Conservation (phyloP, 2,329 filamentous ascomycete species). For the Colletotrichum chlorophyti region DNA sequence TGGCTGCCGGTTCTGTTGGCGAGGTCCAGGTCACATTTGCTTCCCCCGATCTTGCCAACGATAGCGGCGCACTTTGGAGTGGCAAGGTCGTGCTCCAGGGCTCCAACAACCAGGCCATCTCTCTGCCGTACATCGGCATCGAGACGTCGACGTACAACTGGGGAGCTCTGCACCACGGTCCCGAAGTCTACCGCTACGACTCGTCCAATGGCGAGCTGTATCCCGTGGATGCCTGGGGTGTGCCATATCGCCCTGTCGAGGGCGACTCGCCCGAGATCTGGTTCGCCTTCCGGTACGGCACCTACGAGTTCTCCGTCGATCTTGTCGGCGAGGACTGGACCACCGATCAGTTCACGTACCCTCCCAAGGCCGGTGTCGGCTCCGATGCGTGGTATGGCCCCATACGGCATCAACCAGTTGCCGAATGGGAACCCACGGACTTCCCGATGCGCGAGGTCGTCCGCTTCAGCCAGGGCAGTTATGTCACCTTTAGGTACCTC, state of each 20-base stretch:
- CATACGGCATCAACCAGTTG: slow-evolving; percentile 8
- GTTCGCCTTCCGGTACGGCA: slow-evolving; percentile 31
- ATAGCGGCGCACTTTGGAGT: slow-evolving; percentile 32
- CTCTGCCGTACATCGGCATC: slow-evolving; percentile 32
- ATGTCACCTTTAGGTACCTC: slow-evolving; percentile 26
- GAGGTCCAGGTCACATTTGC: slow-evolving; percentile 17
- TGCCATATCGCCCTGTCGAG: slow-evolving; percentile 25
- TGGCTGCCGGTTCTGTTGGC: not conserved
- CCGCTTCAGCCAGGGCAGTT: slow-evolving; percentile 25
- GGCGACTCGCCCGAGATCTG: slow-evolving; percentile 29
- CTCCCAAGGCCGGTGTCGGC: slow-evolving; percentile 11
- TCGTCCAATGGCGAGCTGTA: slow-evolving; percentile 16
- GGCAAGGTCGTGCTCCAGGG: slow-evolving; percentile 31
- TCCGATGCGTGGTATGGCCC: slow-evolving; percentile 25
- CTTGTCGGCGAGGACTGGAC: slow-evolving; percentile 30
- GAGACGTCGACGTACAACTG: slow-evolving; percentile 33
- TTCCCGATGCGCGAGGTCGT: slow-evolving; percentile 20
- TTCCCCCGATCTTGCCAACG: slow-evolving; percentile 4
- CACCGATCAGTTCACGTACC: slow-evolving; percentile 27
- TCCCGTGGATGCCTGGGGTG: slow-evolving; percentile 26
- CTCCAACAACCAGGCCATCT: slow-evolving; percentile 26
- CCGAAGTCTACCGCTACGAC: slow-evolving; percentile 30
- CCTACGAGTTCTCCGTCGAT: slow-evolving; percentile 31
- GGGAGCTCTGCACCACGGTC: slow-evolving; percentile 28
- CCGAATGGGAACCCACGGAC: not conserved